Conservation (phyloP, 192 early-diverging fungal species). For the Mortierella antarctica region DNA sequence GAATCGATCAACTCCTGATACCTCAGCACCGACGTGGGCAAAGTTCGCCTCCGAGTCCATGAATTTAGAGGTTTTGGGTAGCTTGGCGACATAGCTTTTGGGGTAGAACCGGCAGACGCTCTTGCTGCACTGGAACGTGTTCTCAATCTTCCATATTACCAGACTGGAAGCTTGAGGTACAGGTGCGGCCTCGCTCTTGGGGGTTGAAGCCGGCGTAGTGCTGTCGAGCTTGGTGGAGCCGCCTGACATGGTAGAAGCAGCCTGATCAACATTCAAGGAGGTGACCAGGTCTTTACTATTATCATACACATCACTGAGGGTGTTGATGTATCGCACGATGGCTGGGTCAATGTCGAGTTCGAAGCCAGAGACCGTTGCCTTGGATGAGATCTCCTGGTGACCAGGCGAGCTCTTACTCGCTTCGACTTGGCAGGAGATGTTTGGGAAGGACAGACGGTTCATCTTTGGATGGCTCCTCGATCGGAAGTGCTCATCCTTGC, state of each 20-base stretch:
- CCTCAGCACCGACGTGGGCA: constrained; percentile 29
- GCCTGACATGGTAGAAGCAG: constrained; percentile 15
- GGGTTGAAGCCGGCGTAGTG: background rate
- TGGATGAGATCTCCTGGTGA: constrained; percentile 59
- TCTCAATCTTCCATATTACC: constrained; percentile 60
- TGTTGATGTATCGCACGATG: constrained; percentile 74
- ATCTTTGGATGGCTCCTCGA: constrained; percentile 62
- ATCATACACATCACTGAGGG: constrained; percentile 70
- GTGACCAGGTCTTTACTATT: constrained; percentile 67
- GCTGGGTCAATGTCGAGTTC: constrained; percentile 76
- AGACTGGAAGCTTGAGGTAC: constrained; percentile 6
- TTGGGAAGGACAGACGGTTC: constrained; percentile 64
- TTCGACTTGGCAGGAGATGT: constrained; percentile 64
- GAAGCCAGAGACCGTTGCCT: constrained; percentile 75
- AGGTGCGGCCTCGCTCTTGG: constrained; percentile 10
- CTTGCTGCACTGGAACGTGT: constrained; percentile 59
- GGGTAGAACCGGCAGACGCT: constrained; percentile 64
- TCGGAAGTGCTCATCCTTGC: constrained; percentile 67
- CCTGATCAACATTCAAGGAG: constrained; percentile 56
- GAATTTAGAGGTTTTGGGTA: constrained; percentile 45
- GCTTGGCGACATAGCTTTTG: constrained; percentile 56
- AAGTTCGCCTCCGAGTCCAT: constrained; percentile 47
- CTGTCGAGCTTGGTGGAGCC: constrained; percentile 1
- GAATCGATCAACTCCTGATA: constrained; percentile 60
- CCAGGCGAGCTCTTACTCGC: constrained; percentile 46